Base-by-base conservation (phyloP, 129 eudicot genomes). In the Scalesia atractyloides region DNA sequence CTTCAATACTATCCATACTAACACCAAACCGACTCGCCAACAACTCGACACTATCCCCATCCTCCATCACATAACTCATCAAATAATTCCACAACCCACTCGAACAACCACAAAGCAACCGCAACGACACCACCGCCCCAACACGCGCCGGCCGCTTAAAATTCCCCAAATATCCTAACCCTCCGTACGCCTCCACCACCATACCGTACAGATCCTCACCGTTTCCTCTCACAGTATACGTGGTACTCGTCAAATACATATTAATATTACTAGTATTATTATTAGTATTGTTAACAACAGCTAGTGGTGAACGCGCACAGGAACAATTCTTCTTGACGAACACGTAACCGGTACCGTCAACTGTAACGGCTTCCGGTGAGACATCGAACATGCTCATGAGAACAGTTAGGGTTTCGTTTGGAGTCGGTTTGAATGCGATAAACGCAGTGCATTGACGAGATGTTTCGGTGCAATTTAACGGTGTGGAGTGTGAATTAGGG, bases 381-480 rank as follows among this genome's bases (percentile, higher is more conserved):
- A 89, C 98, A 68, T 93, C 98, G 78, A 93, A 93, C 98, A 93
- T 93, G 86, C 95, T 87, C 75, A 82, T 84, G 68, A 93, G 80
- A 60, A 89, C 81, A 20, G 83, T 61, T 16, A 89, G 86, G 76
- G 95, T 82, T 74, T 87, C 74, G 57, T 79, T 74, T 12, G 86
- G 52, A 12, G 81, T 69, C 56, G 95, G 95, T 58, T 79, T 83
- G 73, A 89, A 87, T 22, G 96, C 95, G 15, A 93, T 24, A 69
- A 87, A 93, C 13, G 98, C 82, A 0, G 96, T 78, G 79, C 98
- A 93, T 20, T 87, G 49, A 11, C 98, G 82, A 36, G 76, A 70
- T 11, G 96, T 54, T 50, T 93, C 98, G 19, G 96, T 83, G 73
- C 98, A 93, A 68, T 84, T 93, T 46, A 85, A 71, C 39, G 98